phyloP scores from a whole-genome alignment of 148 eudicot species.

The Silene latifolia region DNA sequence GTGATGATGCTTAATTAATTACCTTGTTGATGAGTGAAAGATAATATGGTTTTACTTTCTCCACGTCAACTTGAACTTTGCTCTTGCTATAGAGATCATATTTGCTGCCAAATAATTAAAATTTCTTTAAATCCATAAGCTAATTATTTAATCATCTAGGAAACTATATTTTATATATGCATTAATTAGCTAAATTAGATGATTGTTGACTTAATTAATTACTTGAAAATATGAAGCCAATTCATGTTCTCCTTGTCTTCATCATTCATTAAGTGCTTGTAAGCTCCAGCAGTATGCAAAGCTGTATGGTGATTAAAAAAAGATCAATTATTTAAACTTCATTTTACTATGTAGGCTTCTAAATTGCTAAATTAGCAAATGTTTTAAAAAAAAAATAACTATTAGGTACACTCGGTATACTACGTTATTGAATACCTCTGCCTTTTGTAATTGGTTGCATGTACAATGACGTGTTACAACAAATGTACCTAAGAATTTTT shows the following conservation, averaged over 20 bases:
- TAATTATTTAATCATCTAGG: no score
- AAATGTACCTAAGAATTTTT: no score
- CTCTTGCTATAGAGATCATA: constrained; percentile 61
- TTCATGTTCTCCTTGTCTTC: constrained; percentile 66
- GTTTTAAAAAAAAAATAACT: no score
- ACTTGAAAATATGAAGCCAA: constrained; percentile 76
- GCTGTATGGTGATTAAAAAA: constrained; percentile 30
- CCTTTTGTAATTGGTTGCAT: no score
- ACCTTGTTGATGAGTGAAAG: constrained; percentile 53
- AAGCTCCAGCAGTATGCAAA: constrained; percentile 59
- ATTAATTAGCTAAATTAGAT: neutral
- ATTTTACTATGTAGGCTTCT: no score
- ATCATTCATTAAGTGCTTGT: constrained; percentile 70
- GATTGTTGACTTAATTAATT: constrained; percentile 3
- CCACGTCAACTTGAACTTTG: constrained; percentile 39
- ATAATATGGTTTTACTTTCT: constrained; percentile 53
- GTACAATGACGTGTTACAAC: no score
- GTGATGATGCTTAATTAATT: neutral
- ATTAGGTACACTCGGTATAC: no score
- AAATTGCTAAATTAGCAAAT: no score
- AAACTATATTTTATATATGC: no score
- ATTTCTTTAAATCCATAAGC: no score
- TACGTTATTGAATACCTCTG: no score
- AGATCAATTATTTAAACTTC: neutral
- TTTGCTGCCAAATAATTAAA: constrained; percentile 26